Conservation (phyloP, 345 rosid species). For the Hirschfeldia incana region DNA sequence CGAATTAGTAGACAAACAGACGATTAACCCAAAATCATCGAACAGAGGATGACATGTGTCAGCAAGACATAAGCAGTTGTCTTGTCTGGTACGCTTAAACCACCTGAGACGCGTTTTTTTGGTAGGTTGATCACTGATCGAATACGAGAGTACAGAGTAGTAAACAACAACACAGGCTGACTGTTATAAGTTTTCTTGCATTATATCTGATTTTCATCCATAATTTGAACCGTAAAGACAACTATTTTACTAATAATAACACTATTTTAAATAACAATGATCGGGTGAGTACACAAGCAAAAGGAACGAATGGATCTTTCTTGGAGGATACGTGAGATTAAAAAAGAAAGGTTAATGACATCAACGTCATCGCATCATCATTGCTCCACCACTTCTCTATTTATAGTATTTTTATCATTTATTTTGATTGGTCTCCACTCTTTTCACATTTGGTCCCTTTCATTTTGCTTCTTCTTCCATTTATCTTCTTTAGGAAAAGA, state of each 20-base stretch:
- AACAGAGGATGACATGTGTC: constrained; percentile 4
- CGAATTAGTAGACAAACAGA: not conserved
- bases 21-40: not conserved
- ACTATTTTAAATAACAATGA: not conserved
- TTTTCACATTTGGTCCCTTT: constrained; percentile 28
- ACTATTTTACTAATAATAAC: no score
- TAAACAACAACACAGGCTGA: not conserved
- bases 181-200: not conserved
- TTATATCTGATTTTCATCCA: not conserved
- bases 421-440: constrained; percentile 8
- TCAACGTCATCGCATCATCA: constrained; percentile 41
- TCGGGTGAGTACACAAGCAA: constrained; percentile 26
- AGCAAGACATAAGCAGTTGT: constrained; percentile 11
- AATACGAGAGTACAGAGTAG: not conserved
- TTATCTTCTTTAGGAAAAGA: not conserved
- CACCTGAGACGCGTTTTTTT: constrained; percentile 35
- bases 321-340: constrained; percentile 14
- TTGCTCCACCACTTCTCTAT: constrained; percentile 40
- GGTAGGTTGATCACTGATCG: not conserved
- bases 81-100: constrained; percentile 17
- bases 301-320: constrained; percentile 13
- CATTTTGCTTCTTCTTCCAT: constrained; percentile 10
- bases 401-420: constrained; percentile 22
- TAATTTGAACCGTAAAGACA: not conserved
- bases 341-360: constrained; percentile 14